Base-by-base conservation (phyloP, 495 filamentous ascomycete species). In the Penicillium bovifimosum region DNA sequence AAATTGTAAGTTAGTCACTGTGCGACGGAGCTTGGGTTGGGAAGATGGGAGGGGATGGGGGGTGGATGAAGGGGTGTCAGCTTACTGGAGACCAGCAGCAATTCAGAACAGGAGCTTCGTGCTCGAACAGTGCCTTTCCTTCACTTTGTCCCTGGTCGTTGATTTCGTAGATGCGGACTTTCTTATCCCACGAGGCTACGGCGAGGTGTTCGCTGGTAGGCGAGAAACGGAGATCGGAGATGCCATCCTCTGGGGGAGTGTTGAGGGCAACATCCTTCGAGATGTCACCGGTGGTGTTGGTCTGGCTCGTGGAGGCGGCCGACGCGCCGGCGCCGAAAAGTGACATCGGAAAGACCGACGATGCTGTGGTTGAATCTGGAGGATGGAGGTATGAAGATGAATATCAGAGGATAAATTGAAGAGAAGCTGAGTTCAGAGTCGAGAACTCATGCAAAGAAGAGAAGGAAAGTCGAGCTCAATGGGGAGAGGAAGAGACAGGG, bases 121-220 rank as follows among this genome's bases (percentile, higher is more conserved):
- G 82, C 50, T 88, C 82, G 65, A 92, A 87, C 33, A 86, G 66
- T 20, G 88, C 86, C 63, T 89, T 92, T 35, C 87, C 87, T 68
- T 83, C 76, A 63, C 85, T 90, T 56, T 79, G 74, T 26, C 86
- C 86, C 53, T 80, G 78, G 35, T 74, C 70, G 49, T 84, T 84
- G 68, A 93, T 86, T 67, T 95, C 86, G 69, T 95, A 96, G 61
- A 96, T 91, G 60, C 88, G 85, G 56, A 95, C 88, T 59, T 88
- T 91, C 68, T 91, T 95, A 64, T 96, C 91, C 91, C 91, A 96
- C 36, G 86, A 91, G 44, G 89, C 78, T 34, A 93, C 86, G 27
- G 91, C 91, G 13, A 96, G 73, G 70, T 89, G 82, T 47, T 96
- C 85, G 52, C 76, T 77, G 47, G 77, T 73, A 0, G 88, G 83